Evolutionary conservation across 768 basidiomycete species (phyloP).

Genomic region (Pilatotrama ljubarskyi): DNA sequence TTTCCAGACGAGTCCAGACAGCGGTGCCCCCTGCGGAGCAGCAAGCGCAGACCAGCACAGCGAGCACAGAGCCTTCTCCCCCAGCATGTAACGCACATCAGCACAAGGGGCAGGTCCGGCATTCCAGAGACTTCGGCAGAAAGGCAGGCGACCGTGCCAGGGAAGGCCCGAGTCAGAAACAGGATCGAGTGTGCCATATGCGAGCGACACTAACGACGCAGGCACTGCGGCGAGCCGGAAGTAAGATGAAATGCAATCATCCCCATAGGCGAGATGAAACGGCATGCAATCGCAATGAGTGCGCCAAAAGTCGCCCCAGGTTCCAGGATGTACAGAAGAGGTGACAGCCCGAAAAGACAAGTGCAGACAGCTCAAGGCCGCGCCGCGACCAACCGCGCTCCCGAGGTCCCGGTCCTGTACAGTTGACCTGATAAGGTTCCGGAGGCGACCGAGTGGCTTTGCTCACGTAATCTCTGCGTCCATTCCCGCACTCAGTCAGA

Average conservation of each 20-base stretch:
- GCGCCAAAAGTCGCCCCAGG: background rate
- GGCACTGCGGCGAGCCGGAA: background rate
- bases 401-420: slow-evolving; percentile 26
- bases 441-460: slow-evolving; percentile 30
- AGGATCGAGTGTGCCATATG: background rate
- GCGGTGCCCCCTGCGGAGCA: background rate
- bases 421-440: slow-evolving; percentile 28
- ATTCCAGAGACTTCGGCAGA: background rate
- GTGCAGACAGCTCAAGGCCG: background rate
- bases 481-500: slow-evolving; percentile 18
- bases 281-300: background rate
- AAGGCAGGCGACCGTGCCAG: background rate
- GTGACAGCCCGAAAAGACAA: slow-evolving; percentile 10
- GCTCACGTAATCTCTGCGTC: slow-evolving; percentile 30
- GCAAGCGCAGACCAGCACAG: background rate
- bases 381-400: background rate
- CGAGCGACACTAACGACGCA: background rate
- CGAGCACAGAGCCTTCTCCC: slow-evolving; percentile 9
- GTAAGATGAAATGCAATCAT: background rate
- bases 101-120: background rate
- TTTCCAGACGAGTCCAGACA: slow-evolving; percentile 18
- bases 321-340: slow-evolving; percentile 4
- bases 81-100: background rate
- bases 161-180: background rate
- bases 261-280: slow-evolving; percentile 4